phyloP scores from a whole-genome alignment of 164 flowering plant genomes.

The Amborella trichopoda region DNA sequence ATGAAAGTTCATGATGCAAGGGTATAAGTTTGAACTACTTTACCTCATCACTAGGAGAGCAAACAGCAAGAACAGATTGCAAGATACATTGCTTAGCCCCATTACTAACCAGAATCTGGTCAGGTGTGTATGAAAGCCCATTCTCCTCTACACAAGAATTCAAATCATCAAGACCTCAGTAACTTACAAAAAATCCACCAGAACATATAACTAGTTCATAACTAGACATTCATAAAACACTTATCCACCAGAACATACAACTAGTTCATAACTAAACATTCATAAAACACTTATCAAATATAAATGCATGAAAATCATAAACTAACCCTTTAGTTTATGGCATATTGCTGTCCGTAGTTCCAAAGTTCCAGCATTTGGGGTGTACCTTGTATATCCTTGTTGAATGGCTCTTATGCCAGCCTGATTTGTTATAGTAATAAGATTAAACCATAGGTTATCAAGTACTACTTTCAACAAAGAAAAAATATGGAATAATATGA shows the following conservation, averaged over 20 bases:
- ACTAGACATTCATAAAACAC: not conserved
- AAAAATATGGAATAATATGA: no score
- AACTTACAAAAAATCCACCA: no score
- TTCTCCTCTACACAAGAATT: conserved; percentile 96
- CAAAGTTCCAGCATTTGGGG: conserved; percentile 82
- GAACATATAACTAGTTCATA: no score
- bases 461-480: no score
- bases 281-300: not conserved
- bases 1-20: no score
- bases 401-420: conserved; percentile 96
- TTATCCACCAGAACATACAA: no score
- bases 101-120: conserved; percentile 85
- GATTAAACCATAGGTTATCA: no score
- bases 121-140: conserved; percentile 72
- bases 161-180: no score
- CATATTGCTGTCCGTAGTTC: conserved; percentile 85
- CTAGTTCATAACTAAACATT: no score
- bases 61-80: conserved; percentile 83
- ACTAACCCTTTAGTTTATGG: conserved; percentile 67
- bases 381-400: conserved; percentile 83
- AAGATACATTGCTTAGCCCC: conserved; percentile 85
- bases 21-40: no score
- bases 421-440: no score
- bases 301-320: not conserved
- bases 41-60: conserved; percentile 98